phyloP scores from a whole-genome alignment of 139 green algal genomes.

The Tetraselmis striata region DNA sequence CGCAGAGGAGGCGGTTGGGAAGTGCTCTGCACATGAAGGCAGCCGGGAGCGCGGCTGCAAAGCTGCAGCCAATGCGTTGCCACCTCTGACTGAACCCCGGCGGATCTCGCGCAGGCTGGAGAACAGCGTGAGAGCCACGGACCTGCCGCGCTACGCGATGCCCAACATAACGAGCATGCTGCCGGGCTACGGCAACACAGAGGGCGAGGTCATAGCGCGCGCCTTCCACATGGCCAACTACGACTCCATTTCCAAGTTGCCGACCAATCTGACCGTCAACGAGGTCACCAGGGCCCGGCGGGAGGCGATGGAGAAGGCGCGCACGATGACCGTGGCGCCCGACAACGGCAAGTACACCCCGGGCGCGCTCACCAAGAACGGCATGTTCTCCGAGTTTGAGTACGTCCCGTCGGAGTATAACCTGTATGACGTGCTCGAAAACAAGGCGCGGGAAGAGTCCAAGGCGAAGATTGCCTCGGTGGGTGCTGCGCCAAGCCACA shows the following conservation, averaged over 20 bases:
- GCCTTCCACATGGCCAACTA: slow-evolving; percentile 53
- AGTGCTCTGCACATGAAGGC: too few relatives aligned
- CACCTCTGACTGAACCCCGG: too few relatives aligned
- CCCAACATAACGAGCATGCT: slow-evolving; percentile 44
- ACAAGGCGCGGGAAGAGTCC: slow-evolving; percentile 34
- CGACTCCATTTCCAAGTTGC: slow-evolving; percentile 16
- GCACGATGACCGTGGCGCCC: not conserved
- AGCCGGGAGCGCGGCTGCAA: too few relatives aligned
- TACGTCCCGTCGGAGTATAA: slow-evolving; percentile 41
- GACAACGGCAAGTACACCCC: not conserved
- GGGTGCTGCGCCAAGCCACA: too few relatives aligned
- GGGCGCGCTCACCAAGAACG: slow-evolving; percentile 14
- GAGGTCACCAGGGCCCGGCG: not conserved
- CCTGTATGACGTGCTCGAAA: slow-evolving; percentile 30
- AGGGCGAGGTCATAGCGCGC: slow-evolving; percentile 44
- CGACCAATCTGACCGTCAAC: not conserved
- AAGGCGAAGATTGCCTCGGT: slow-evolving; percentile 34
- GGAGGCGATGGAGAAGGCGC: not conserved
- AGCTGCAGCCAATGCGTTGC: too few relatives aligned
- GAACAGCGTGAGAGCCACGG: not conserved
- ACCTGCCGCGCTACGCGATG: slow-evolving; percentile 40
- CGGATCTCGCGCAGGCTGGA: not conserved
- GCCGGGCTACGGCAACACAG: slow-evolving; percentile 37
- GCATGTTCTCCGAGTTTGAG: slow-evolving; percentile 42
- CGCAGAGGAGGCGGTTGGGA: too few relatives aligned